These are phyloP conservation scores for Chloranthus sessilifolius DNA, from an alignment of 164 flowering plant genomes.

Conservation along the genomic window DNA sequence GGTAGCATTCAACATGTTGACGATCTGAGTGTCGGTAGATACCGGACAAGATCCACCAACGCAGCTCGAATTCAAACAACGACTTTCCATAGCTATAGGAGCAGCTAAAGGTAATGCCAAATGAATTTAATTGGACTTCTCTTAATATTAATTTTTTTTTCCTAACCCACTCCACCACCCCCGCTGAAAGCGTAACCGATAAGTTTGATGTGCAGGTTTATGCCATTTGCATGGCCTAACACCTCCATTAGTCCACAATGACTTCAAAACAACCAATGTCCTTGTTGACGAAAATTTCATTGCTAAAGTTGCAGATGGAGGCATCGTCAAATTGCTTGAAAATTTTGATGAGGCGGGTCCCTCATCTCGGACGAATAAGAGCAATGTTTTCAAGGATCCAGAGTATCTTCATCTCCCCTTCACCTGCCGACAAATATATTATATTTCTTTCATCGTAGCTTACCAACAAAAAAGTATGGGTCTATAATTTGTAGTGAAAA, in stretches of 20 bases:
- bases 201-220: constrained; percentile 47
- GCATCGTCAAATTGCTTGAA: constrained; percentile 39
- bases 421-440: too few species aligned
- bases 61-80: constrained; percentile 62
- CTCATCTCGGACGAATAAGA: constrained; percentile 25
- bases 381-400: constrained; percentile 51
- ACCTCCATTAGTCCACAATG: constrained; percentile 56
- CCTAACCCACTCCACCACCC: too few species aligned
- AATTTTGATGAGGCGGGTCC: constrained; percentile 43
- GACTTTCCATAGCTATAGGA: constrained; percentile 61
- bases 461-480: too few species aligned
- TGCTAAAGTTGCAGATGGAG: constrained; percentile 75
- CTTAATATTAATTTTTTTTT: too few species aligned
- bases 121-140: too few species aligned
- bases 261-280: constrained; percentile 69
- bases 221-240: constrained; percentile 47
- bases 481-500: too few species aligned
- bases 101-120: constrained; percentile 65
- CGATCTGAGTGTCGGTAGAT: constrained; percentile 20
- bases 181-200: too few species aligned
- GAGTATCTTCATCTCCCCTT: constrained; percentile 34
- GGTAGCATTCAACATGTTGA: neutral
- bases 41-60: constrained; percentile 31
- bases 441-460: too few species aligned
- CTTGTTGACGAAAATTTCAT: constrained; percentile 77